These are phyloP conservation scores for Epichloe amarillans DNA, from an alignment of 2,329 filamentous ascomycete species.

Conservation along the genomic window DNA sequence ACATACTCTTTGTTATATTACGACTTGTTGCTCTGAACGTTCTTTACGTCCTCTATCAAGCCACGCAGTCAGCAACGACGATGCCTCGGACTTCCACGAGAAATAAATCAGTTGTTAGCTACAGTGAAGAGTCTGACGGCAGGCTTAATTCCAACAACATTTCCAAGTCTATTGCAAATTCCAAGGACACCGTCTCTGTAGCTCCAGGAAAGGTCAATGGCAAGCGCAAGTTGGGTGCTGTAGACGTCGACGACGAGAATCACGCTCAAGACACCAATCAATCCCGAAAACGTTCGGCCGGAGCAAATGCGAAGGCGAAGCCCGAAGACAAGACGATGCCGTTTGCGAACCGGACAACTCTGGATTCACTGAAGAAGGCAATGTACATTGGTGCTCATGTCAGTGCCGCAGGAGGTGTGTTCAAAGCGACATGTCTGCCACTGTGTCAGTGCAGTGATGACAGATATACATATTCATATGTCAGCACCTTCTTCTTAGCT, in stretches of 20 bases:
- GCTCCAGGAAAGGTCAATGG: conserved; percentile 2
- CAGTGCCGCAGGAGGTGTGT: conserved; percentile 68
- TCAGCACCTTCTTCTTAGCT: not conserved
- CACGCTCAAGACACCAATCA: conserved; percentile 12
- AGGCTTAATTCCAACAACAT: not conserved
- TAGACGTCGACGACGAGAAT: conserved; percentile 8
- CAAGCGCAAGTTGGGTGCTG: conserved; percentile 14
- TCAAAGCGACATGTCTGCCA: not conserved
- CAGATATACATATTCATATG: not conserved
- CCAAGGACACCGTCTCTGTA: conserved; percentile 9
- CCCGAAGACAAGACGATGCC: conserved; percentile 37
- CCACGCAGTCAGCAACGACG: not conserved
- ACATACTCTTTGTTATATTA: not conserved
- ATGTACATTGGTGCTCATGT: conserved; percentile 91
- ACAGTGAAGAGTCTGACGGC: conserved; percentile 16
- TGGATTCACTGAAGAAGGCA: conserved; percentile 46
- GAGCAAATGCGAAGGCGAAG: conserved; percentile 13
- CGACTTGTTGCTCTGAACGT: not conserved
- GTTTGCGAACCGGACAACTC: conserved; percentile 53
- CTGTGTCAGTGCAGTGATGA: no score
- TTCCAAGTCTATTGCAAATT: conserved; percentile 9
- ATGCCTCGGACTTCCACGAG: conserved; percentile 24
- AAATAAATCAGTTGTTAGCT: conserved; percentile 19
- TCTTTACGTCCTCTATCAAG: not conserved
- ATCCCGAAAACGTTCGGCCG: conserved; percentile 32